phyloP scores from a whole-genome alignment of 805 yeast species.

The Ogataea parapolymorpha region DNA sequence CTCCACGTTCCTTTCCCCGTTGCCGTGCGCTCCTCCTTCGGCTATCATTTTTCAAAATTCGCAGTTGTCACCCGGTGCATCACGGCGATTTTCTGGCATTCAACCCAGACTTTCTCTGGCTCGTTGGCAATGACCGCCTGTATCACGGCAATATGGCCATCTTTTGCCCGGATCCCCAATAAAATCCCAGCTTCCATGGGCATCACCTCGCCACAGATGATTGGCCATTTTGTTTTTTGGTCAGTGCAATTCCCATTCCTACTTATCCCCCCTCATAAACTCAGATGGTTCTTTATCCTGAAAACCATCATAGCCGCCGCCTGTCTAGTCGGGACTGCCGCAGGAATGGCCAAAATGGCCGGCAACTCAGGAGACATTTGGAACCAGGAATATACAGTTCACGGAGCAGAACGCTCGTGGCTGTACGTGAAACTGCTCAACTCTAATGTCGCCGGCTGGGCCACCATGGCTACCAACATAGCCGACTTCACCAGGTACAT shows the following conservation, averaged over 20 bases:
- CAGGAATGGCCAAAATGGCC: conserved; percentile 33
- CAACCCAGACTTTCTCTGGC: conserved; percentile 28
- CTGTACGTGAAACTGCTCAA: conserved; percentile 26
- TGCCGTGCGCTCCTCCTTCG: conserved; percentile 32
- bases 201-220: conserved; percentile 27
- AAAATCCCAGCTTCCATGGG: conserved; percentile 28
- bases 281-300: conserved; percentile 34
- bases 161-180: conserved; percentile 24
- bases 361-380: conserved; percentile 26
- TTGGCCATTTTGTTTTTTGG: conserved; percentile 34
- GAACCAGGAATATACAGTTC: conserved; percentile 19
- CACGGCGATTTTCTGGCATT: conserved; percentile 31
- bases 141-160: conserved; percentile 29
- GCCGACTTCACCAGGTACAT: conserved; percentile 40
- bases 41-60: conserved; percentile 32
- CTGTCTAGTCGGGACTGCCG: conserved; percentile 28
- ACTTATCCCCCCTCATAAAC: conserved; percentile 31
- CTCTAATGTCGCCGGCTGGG: conserved; percentile 34
- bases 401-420: conserved; percentile 29
- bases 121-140: conserved; percentile 30
- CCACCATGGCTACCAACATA: conserved; percentile 37
- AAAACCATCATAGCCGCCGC: conserved; percentile 31
- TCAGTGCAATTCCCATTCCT: conserved; percentile 33
- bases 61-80: conserved; percentile 32
- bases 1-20: conserved; percentile 37